Evolutionary conservation across 2,329 filamentous ascomycete species (phyloP).

Genomic region (Sclerotinia borealis): DNA sequence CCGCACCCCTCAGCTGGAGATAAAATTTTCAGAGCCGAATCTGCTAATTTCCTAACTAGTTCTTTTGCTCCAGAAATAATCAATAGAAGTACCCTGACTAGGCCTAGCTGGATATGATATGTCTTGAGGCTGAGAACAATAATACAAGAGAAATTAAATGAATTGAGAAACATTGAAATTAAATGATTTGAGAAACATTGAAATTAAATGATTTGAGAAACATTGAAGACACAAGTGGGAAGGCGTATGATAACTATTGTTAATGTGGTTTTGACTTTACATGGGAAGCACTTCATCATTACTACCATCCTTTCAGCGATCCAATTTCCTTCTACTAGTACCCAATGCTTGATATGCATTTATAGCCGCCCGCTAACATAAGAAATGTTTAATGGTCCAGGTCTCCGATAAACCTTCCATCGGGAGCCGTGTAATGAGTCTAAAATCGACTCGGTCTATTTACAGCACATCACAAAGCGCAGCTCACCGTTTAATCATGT

Average conservation of each 20-base stretch:
- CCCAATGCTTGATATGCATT: background rate
- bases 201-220: background rate
- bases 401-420: background rate
- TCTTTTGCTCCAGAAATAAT: too few relatives aligned
- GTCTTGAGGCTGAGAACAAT: background rate
- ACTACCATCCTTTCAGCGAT: background rate
- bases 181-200: background rate
- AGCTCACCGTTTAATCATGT: background rate
- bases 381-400: background rate
- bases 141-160: background rate
- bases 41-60: background rate
- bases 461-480: slow-evolving; percentile 7
- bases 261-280: background rate
- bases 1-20: background rate
- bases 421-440: background rate
- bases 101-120: background rate
- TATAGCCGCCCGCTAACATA: background rate
- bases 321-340: background rate
- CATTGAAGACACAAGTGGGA: background rate
- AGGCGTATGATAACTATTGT: background rate
- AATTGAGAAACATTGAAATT: background rate
- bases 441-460: background rate
- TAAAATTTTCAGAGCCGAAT: background rate
- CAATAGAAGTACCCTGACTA: background rate
- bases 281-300: background rate